Evolutionary conservation across 305 asterid species (phyloP).

Genomic region (Fraxinus floribunda): DNA sequence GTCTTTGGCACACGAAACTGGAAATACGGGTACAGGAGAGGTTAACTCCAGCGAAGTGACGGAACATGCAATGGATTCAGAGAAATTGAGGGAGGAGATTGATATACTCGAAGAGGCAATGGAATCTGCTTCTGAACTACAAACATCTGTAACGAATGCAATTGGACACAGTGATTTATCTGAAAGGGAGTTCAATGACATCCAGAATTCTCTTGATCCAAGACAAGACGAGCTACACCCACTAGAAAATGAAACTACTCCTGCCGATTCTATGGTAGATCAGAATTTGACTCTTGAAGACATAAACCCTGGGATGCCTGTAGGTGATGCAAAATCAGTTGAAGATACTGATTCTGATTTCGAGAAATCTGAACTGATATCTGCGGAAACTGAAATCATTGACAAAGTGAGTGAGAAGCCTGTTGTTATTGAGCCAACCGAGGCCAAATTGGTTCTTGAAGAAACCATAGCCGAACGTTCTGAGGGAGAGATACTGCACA

Average conservation of each 20-base stretch:
- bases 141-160: conserved; percentile 24
- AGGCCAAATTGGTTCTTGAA: conserved; percentile 6
- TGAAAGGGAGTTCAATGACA: conserved; percentile 26
- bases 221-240: conserved; percentile 16
- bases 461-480: conserved; percentile 17
- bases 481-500: neutral
- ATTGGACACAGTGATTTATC: conserved; percentile 34
- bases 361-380: conserved; percentile 26
- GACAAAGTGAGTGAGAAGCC: neutral
- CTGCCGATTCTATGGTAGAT: conserved; percentile 16
- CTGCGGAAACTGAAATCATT: conserved; percentile 19
- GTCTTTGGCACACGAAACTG: conserved; percentile 26
- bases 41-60: conserved; percentile 20
- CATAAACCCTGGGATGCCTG: conserved; percentile 26
- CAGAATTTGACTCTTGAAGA: conserved; percentile 29
- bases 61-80: conserved; percentile 22
- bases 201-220: conserved; percentile 25
- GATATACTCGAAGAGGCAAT: conserved; percentile 28
- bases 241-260: conserved; percentile 21
- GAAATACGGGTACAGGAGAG: conserved; percentile 30
- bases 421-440: conserved; percentile 2
- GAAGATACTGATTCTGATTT: conserved; percentile 28
- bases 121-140: conserved; percentile 34
- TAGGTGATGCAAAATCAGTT: conserved; percentile 29
- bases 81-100: conserved; percentile 28